These are phyloP conservation scores for Mycena filopes DNA, from an alignment of 768 basidiomycete species.

Conservation along the genomic window DNA sequence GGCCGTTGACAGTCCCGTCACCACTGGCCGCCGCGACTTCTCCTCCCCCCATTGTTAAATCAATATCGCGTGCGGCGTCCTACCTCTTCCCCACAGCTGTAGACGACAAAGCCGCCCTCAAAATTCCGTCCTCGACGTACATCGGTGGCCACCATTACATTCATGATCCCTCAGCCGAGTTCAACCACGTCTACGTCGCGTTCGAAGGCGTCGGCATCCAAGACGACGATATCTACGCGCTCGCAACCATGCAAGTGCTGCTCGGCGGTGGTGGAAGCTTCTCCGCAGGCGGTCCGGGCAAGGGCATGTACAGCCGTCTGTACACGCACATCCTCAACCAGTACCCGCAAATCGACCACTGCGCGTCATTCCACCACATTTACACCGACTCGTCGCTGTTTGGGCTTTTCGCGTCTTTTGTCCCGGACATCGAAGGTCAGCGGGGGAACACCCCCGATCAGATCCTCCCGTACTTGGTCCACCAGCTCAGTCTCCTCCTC, in stretches of 20 bases:
- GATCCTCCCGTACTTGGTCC: slow-evolving; percentile 85
- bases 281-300: slow-evolving; percentile 98
- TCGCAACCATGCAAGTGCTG: slow-evolving; percentile 94
- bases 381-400: slow-evolving; percentile 95
- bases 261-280: slow-evolving; percentile 97
- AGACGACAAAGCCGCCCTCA: slow-evolving; percentile 33
- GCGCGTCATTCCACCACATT: slow-evolving; percentile 97
- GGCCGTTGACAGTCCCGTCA: slow-evolving; percentile 59
- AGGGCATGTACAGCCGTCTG: slow-evolving; percentile 98
- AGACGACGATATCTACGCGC: slow-evolving; percentile 91
- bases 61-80: slow-evolving; percentile 81
- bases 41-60: slow-evolving; percentile 67
- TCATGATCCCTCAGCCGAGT: slow-evolving; percentile 69
- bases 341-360: slow-evolving; percentile 93
- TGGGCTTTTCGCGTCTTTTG: slow-evolving; percentile 88
- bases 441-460: slow-evolving; percentile 73
- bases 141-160: slow-evolving; percentile 87
- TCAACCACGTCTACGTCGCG: slow-evolving; percentile 92
- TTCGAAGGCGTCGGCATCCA: slow-evolving; percentile 93
- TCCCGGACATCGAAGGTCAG: slow-evolving; percentile 67
- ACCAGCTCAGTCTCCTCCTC: slow-evolving; percentile 86
- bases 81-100: slow-evolving; percentile 67
- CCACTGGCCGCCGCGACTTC: slow-evolving; percentile 64
- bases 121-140: slow-evolving; percentile 66
- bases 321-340: slow-evolving; percentile 97